Conservation (phyloP, 2,329 filamentous ascomycete genomes). For the Aspergillus hortae region DNA sequence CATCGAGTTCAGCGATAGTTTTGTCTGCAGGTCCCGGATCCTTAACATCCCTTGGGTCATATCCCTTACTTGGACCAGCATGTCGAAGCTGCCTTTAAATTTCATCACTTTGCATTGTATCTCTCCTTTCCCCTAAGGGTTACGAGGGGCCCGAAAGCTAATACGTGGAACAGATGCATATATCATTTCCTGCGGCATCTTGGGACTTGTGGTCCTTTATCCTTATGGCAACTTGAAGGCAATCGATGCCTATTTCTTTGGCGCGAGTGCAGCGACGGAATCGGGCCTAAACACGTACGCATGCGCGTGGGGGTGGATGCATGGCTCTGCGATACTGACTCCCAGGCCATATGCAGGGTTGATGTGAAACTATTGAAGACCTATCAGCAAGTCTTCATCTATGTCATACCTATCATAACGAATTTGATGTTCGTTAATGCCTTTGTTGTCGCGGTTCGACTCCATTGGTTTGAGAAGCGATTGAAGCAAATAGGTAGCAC, state of each 20-base stretch:
- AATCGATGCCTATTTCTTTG: slow-evolving; percentile 51
- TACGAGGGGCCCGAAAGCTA: neutral
- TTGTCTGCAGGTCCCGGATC: no score
- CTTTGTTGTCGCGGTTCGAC: slow-evolving; percentile 45
- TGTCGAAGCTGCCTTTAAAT: neutral
- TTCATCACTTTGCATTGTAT: neutral
- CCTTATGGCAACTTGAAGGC: slow-evolving; percentile 40
- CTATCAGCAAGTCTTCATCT: slow-evolving; percentile 53
- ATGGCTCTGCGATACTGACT: neutral
- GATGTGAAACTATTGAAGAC: slow-evolving; percentile 48
- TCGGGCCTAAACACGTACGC: slow-evolving; percentile 50
- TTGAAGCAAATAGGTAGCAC: slow-evolving; percentile 36
- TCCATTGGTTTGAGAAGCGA: slow-evolving; percentile 49
- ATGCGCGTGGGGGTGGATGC: neutral
- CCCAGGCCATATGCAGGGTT: slow-evolving; percentile 31
- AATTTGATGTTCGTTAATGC: slow-evolving; percentile 52
- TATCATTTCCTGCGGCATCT: slow-evolving; percentile 34
- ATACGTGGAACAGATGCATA: slow-evolving; percentile 33
- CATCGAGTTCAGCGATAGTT: no score
- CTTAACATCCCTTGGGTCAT: no score
- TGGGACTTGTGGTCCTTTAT: slow-evolving; percentile 36
- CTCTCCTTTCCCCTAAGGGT: neutral
- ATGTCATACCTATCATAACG: slow-evolving; percentile 48
- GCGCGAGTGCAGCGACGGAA: slow-evolving; percentile 48
- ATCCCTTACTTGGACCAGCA: no score